These are phyloP conservation scores for rapeseed (Brassica napus) DNA, from an alignment of 345 rosid genomes.

Conservation along the genomic window Da-Ae NC_063447.1:38691001-38691500, in stretches of 20 bases:
- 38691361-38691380: no score
- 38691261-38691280: no score
- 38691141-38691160: conserved; percentile 35
- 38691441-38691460: no score
- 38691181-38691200: neutral
- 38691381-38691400: no score
- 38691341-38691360: no score
- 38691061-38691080: neutral
- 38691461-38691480: no score
- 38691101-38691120: neutral
- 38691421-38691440: no score
- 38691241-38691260: neutral
- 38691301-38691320: no score
- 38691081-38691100: neutral
- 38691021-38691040: conserved; percentile 26
- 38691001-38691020: neutral
- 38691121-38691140: conserved; percentile 16
- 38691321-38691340: no score
- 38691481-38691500: no score
- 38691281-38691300: no score
- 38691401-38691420: no score
- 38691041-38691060: neutral
- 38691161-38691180: conserved; percentile 29
- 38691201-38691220: conserved; percentile 17
- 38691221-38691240: conserved; percentile 19